Base-by-base conservation (phyloP, 495 filamentous ascomycete species). In the Hypomontagnella submonticulosa region DNA sequence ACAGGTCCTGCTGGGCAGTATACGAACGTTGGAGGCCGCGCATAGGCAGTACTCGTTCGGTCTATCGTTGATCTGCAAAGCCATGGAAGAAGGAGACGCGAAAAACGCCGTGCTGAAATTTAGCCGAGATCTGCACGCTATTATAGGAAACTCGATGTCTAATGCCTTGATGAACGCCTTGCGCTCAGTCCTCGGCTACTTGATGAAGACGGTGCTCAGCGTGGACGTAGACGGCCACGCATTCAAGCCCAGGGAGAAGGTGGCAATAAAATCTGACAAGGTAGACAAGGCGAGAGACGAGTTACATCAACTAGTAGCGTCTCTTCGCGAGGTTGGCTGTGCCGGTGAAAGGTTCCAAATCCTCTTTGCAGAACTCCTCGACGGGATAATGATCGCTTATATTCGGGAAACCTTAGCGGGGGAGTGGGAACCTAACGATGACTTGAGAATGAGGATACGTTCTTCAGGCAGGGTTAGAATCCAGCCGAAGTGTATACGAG, bases 321-420 rank as follows among this genome's bases (percentile, higher is more conserved):
- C 84, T 19, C 76, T 96, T 12, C 81, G 88, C 54, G 83, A 85
- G 19, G 87, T 93, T 6, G 93, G 92, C 0, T 73, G 96, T 49
- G 90, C 87, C 8, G 89, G 89, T 6, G 87, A 91, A 60, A 83
- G 82, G 53, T 90, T 90, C 48, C 90, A 93, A 70, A 83, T 89
- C 42, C 82, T 90, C 10, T 92, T 95, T 65, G 92, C 90, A 18
- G 81, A 87, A 59, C 82, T 92, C 41, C 91, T 93, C 84, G 84
- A 90, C 65, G 73, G 78, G 15, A 83, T 88, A 69, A 85, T 93
- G 84, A 85, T 81, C n/a, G 74, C 81, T 23, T 90, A 89, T 67
- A 82, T 93, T 33, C 80, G 77, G 36, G 75, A 82, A 10, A 81
- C 84, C 0, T 93, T 88, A 71, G 80, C 84, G 4, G 80, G 79